A percentile compares a stretch with the other conserved stretches of the same genome.
These are phyloP conservation scores for Excoecaria cochinchinensis DNA, from an alignment of 345 rosid genomes.

Conservation along the genomic window DNA sequence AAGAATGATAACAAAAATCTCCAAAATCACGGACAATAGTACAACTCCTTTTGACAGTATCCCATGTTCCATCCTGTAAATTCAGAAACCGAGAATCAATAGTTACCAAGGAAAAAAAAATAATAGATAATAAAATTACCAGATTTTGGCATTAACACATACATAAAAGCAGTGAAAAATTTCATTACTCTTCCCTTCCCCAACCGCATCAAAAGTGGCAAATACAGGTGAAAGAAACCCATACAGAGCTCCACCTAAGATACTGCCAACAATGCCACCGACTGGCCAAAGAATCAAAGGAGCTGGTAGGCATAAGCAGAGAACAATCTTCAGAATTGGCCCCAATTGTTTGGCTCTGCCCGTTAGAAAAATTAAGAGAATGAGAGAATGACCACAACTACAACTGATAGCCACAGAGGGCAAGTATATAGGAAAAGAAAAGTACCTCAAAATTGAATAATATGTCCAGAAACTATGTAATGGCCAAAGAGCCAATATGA, in stretches of 20 bases:
- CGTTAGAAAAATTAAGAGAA: slow-evolving; percentile 26
- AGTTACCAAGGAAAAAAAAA: neutral
- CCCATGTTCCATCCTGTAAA: slow-evolving; percentile 88
- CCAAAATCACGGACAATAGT: slow-evolving; percentile 67
- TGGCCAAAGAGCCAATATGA: slow-evolving; percentile 72
- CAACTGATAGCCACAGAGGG: neutral
- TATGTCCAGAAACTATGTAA: slow-evolving; percentile 63
- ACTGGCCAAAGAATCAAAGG: slow-evolving; percentile 55
- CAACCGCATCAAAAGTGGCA: slow-evolving; percentile 91
- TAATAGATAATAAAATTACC: neutral
- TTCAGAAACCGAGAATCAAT: neutral
- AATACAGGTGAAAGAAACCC: slow-evolving; percentile 86
- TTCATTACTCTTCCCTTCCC: slow-evolving; percentile 70
- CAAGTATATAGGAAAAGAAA: slow-evolving; percentile 18
- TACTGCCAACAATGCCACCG: slow-evolving; percentile 61
- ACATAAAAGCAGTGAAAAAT: slow-evolving; percentile 76
- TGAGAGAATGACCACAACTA: slow-evolving; percentile 18
- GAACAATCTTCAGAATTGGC: slow-evolving; percentile 71
- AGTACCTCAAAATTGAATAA: slow-evolving; percentile 68
- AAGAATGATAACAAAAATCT: slow-evolving; percentile 79
- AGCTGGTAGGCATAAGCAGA: slow-evolving; percentile 60
- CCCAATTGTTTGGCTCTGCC: slow-evolving; percentile 75
- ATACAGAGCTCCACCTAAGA: slow-evolving; percentile 60
- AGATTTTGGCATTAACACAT: slow-evolving; percentile 27
- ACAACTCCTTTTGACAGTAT: slow-evolving; percentile 55